Conservation (phyloP, 73 alveolate genomes). For the Paramecium sonneborni region DNA sequence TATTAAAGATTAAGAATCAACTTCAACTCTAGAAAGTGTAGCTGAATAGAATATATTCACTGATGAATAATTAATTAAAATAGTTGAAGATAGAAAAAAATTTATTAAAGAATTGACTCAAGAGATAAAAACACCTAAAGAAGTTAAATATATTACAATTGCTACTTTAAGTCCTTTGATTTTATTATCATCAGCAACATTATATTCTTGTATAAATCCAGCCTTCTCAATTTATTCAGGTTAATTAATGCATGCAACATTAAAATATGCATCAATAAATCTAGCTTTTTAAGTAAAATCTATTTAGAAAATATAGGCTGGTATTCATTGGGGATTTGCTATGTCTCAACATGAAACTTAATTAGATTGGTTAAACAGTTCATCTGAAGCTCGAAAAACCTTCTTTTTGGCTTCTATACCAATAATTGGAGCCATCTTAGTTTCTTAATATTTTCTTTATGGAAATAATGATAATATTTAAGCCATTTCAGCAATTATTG, state of each 20-base stretch:
- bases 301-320: background rate
- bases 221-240: background rate
- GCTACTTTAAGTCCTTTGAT: background rate
- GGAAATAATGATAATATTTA: background rate
- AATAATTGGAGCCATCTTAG: background rate
- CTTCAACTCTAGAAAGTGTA: background rate
- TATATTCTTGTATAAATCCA: background rate
- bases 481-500: background rate
- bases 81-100: background rate
- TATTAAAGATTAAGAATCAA: background rate
- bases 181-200: background rate
- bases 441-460: background rate
- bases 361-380: slow-evolving; percentile 32
- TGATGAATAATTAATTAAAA: background rate
- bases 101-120: background rate
- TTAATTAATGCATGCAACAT: slow-evolving; percentile 1
- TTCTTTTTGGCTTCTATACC: slow-evolving; percentile 24
- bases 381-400: background rate
- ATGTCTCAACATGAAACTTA: slow-evolving; percentile 31
- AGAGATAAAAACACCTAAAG: background rate
- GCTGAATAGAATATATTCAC: background rate
- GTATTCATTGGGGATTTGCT: slow-evolving; percentile 48
- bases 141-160: background rate
- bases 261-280: background rate
- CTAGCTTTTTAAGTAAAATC: background rate